A percentile compares a stretch with the other conserved stretches of the same genome.
Evolutionary conservation across 2,329 filamentous ascomycete species (phyloP).

Genomic region (Rhinocladiella mackenziei): DNA sequence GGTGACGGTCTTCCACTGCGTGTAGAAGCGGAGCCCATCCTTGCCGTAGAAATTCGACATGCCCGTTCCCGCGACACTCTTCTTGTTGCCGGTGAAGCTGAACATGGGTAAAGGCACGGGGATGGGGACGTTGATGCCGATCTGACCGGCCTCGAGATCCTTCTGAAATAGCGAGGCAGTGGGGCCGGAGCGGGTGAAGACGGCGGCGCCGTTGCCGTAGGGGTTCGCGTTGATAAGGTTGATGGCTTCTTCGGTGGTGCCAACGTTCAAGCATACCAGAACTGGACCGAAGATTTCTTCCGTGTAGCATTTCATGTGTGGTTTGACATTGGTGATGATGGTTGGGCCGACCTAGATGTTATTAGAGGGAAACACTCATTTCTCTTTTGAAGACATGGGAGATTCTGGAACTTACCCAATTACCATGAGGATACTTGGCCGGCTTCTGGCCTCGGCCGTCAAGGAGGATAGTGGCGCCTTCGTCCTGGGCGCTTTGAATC

Average conservation of each 20-base stretch:
- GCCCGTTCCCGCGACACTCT: slow-evolving; percentile 84
- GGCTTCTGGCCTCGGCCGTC: slow-evolving; percentile 60
- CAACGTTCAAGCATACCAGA: slow-evolving; percentile 58
- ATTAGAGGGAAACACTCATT: slow-evolving; percentile 7
- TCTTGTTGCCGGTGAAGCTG: slow-evolving; percentile 71
- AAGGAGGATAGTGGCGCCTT: slow-evolving; percentile 61
- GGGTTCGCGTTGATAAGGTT: slow-evolving; percentile 62
- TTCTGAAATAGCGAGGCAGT: slow-evolving; percentile 61
- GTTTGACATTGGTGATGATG: slow-evolving; percentile 62
- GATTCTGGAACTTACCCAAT: slow-evolving; percentile 53
- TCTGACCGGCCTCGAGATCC: slow-evolving; percentile 63
- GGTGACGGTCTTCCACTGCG: slow-evolving; percentile 96
- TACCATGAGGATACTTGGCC: slow-evolving; percentile 62
- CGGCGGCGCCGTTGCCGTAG: slow-evolving; percentile 59
- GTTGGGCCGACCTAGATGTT: slow-evolving; percentile 55
- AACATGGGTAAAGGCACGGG: slow-evolving; percentile 61
- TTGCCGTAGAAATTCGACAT: slow-evolving; percentile 93
- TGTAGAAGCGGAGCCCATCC: slow-evolving; percentile 90
- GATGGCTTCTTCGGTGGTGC: slow-evolving; percentile 60
- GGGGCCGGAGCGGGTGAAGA: slow-evolving; percentile 61
- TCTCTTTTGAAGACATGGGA: no score
- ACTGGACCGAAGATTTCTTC: slow-evolving; percentile 67
- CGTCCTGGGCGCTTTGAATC: slow-evolving; percentile 58
- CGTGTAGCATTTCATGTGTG: slow-evolving; percentile 63
- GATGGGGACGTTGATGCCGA: slow-evolving; percentile 65